phyloP scores from a whole-genome alignment of 495 filamentous ascomycete genomes.

The Penicillium cataractarum region DNA sequence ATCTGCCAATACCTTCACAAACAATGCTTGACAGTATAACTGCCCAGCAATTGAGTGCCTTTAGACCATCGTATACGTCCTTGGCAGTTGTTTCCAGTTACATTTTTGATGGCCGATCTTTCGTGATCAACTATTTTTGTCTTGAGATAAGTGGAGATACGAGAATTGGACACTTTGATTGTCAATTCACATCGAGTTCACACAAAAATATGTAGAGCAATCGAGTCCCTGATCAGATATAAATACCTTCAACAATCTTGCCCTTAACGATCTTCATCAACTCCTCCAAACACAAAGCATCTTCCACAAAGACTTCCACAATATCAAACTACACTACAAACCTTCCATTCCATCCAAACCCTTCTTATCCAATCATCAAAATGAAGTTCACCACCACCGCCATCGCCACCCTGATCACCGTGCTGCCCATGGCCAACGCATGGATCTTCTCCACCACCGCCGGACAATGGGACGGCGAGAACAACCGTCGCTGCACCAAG shows the following conservation, averaged over 20 bases:
- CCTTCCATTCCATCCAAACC: background rate
- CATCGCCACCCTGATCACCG: slow-evolving; percentile 13
- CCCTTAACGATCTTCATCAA: background rate
- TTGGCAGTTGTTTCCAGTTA: background rate
- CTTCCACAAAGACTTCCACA: background rate
- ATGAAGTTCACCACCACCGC: slow-evolving; percentile 2
- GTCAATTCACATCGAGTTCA: background rate
- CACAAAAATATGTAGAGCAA: background rate
- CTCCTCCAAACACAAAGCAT: background rate
- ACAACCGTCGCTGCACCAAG: slow-evolving; percentile 16
- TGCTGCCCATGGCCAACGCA: slow-evolving; percentile 20
- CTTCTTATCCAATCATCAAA: background rate
- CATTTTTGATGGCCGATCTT: background rate
- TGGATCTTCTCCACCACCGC: slow-evolving; percentile 20
- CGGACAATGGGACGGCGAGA: slow-evolving; percentile 18
- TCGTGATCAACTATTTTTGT: slow-evolving; percentile 9
- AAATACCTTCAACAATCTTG: background rate
- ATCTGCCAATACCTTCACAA: background rate
- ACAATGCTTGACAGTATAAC: background rate
- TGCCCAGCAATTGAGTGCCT: background rate
- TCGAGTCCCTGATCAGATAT: background rate
- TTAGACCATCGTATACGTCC: slow-evolving; percentile 11
- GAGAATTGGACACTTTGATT: background rate
- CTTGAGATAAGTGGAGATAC: background rate
- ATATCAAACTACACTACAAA: background rate